Conservation (phyloP, 257 asterid species). For the Prunella vulgaris region DNA sequence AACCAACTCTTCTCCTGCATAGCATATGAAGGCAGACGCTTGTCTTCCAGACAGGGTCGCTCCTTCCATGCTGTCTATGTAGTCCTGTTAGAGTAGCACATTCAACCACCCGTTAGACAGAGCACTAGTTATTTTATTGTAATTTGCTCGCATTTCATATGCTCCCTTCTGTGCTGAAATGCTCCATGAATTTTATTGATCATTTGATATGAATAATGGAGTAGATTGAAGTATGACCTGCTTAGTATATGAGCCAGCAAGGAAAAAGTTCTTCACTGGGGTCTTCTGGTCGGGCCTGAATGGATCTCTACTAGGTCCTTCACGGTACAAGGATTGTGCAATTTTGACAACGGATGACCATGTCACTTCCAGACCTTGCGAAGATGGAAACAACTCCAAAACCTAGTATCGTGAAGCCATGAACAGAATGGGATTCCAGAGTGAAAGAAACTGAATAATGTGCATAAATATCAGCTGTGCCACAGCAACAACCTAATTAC, state of each 20-base stretch:
- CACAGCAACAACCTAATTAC: neutral
- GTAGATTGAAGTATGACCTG: conserved; percentile 47
- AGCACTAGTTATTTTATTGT: neutral
- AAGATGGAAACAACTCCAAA: conserved; percentile 83
- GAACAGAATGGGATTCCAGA: neutral
- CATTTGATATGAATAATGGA: neutral
- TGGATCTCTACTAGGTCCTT: conserved; percentile 97
- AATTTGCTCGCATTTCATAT: neutral
- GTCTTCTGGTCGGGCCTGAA: conserved; percentile 98
- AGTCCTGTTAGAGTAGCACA: conserved; percentile 51
- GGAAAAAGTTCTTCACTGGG: conserved; percentile 87
- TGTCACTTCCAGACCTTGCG: conserved; percentile 87
- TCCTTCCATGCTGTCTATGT: conserved; percentile 99
- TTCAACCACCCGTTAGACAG: neutral
- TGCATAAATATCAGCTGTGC: neutral
- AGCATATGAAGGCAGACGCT: conserved; percentile 79
- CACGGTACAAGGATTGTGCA: conserved; percentile 90
- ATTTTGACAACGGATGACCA: conserved; percentile 98
- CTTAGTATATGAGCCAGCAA: conserved; percentile 96
- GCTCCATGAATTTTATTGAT: neutral
- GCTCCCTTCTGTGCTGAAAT: neutral
- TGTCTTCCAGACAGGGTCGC: conserved; percentile 96
- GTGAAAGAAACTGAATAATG: neutral
- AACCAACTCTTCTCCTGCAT: conserved; percentile 77
- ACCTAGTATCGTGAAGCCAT: conserved; percentile 46